Evolutionary conservation across 176 grass and related monocot species (phyloP).

Genomic region (Musa beccarii): DNA sequence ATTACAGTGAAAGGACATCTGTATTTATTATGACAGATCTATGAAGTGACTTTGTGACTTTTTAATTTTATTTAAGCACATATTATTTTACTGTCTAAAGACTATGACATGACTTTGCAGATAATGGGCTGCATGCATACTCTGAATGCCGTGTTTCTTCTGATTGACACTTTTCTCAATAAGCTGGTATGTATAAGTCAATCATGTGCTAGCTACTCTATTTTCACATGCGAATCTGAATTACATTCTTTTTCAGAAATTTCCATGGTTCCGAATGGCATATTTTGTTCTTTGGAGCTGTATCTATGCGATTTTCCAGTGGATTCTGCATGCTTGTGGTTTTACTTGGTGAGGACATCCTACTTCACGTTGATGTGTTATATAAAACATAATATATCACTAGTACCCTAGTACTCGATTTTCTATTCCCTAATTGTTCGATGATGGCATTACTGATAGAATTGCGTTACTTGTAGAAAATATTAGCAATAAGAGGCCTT

Average conservation of each 20-base stretch:
- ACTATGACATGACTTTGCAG: constrained; percentile 21
- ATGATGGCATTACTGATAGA: background rate
- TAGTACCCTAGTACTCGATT: background rate
- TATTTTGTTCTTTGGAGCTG: constrained; percentile 91
- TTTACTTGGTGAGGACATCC: constrained; percentile 48
- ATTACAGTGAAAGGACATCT: too few species aligned
- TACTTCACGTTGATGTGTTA: background rate
- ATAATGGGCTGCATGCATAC: constrained; percentile 71
- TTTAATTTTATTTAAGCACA: too few species aligned
- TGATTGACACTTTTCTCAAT: constrained; percentile 70
- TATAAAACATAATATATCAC: background rate
- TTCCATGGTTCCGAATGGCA: constrained; percentile 76
- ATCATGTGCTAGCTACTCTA: background rate
- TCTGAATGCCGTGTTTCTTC: constrained; percentile 62
- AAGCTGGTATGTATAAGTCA: constrained; percentile 40
- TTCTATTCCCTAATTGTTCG: background rate
- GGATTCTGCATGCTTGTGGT: constrained; percentile 58
- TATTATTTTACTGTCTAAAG: too few species aligned
- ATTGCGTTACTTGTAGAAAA: background rate
- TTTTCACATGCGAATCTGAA: constrained; percentile 10
- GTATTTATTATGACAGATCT: too few species aligned
- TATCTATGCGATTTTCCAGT: constrained; percentile 71
- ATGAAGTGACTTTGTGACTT: too few species aligned
- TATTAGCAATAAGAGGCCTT: background rate
- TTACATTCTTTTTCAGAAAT: constrained; percentile 40